Conservation (phyloP, 352 stramenopile species). For the Globisporangium paddicum region DNA sequence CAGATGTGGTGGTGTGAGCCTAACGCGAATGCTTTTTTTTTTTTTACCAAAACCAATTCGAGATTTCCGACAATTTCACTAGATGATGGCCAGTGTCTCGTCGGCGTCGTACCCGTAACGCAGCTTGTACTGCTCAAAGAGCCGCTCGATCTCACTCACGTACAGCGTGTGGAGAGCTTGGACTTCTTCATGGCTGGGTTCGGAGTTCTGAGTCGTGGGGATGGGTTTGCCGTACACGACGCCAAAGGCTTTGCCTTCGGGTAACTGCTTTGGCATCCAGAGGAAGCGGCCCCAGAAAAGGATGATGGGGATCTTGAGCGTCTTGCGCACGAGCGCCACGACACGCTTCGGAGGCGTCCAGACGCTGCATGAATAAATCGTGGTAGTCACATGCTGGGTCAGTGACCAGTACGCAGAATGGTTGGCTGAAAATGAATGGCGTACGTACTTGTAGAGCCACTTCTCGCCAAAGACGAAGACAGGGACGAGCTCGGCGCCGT, state of each 20-base stretch:
- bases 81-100: not conserved
- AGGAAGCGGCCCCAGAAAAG: slow-evolving; percentile 58
- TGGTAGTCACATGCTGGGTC: too few species aligned
- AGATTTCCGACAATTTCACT: too few species aligned
- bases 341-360: slow-evolving; percentile 62
- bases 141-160: not conserved
- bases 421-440: not conserved
- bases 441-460: slow-evolving; percentile 43
- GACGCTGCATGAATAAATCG: slow-evolving; percentile 23
- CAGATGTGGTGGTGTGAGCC: too few species aligned
- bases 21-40: not conserved
- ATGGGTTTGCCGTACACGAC: slow-evolving; percentile 38
- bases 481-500: slow-evolving; percentile 39
- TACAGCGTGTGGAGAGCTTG: not conserved
- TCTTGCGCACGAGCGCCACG: slow-evolving; percentile 60
- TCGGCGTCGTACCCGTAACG: not conserved
- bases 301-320: slow-evolving; percentile 70
- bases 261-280: slow-evolving; percentile 20
- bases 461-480: slow-evolving; percentile 52
- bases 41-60: not conserved
- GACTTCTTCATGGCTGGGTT: slow-evolving; percentile 25
- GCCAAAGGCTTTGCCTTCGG: slow-evolving; percentile 25
- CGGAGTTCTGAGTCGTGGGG: slow-evolving; percentile 7
- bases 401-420: too few species aligned
- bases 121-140: not conserved